Evolutionary conservation across 1,139 yeast species (phyloP).

Genomic region (Candida tropicalis): DNA sequence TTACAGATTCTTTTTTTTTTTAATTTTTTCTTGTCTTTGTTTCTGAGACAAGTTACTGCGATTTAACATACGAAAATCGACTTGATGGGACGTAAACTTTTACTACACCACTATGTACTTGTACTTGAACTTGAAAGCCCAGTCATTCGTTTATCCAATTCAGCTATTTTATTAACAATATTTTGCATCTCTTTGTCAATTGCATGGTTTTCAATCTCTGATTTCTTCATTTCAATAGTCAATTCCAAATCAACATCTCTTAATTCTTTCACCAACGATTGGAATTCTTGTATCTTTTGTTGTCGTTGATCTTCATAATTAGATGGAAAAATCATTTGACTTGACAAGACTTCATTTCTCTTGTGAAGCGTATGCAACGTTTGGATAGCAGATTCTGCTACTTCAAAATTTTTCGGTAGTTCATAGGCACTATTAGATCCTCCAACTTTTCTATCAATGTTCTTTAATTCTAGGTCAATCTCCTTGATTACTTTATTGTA

Average conservation of each 20-base stretch:
- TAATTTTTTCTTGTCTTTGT: too few species aligned
- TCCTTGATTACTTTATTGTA: conserved; percentile 28
- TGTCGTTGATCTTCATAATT: conserved; percentile 2
- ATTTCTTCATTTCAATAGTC: neutral
- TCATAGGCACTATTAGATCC: neutral
- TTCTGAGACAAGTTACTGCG: too few species aligned
- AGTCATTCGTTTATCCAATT: neutral
- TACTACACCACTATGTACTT: too few species aligned
- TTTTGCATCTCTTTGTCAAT: neutral
- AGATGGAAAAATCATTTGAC: neutral
- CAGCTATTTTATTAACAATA: neutral
- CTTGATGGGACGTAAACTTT: too few species aligned
- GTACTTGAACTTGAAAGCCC: too few species aligned
- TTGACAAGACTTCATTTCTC: conserved; percentile 1
- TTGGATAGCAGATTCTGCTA: conserved; percentile 10
- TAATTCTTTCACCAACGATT: conserved; percentile 2
- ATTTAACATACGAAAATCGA: too few species aligned
- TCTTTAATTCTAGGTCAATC: conserved; percentile 27
- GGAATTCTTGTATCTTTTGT: conserved; percentile 1
- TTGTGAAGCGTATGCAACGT: conserved; percentile 13
- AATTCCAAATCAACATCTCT: conserved; percentile 8
- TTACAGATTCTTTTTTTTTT: too few species aligned
- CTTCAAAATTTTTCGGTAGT: conserved; percentile 9
- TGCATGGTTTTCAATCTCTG: neutral
- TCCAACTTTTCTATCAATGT: neutral